Base-by-base conservation (phyloP, 169 alveolate species). In the Cryptosporidium felis region DNA sequence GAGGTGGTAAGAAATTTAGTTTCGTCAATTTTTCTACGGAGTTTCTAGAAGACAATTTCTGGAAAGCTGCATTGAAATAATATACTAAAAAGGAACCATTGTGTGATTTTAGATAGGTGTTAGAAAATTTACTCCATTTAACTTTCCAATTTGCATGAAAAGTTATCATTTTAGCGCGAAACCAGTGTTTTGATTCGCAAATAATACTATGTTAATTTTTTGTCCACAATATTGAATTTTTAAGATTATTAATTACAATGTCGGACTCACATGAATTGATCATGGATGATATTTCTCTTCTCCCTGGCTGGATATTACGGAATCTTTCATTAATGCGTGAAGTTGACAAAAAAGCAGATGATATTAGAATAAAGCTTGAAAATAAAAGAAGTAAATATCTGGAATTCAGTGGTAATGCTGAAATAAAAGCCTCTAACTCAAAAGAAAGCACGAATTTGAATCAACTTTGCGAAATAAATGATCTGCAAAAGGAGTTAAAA, bases 221-320 rank as follows among this genome's bases (percentile, higher is more conserved):
- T n/a, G n/a, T n/a, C n/a, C n/a, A n/a, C n/a, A n/a, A n/a, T n/a
- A n/a, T n/a, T n/a, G n/a, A n/a, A n/a, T n/a, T n/a, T n/a, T n/a
- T n/a, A n/a, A n/a, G n/a, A n/a, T n/a, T n/a, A n/a, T n/a, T n/a
- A n/a, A n/a, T n/a, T 18, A 46, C 32, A 3, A 74, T 74, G 85
- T 74, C 85, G 12, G 85, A 74, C 1, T 38, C 74, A 14, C 56
- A 32, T 21, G 85, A 74, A 2, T 10, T 53, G 12, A 53, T 74
- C 56, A 74, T 74, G 85, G 85, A 74, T 18, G 85, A 74, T 74
- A 74, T 74, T 36, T 74, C 74, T 34, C 85, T 74, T 38, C 85
- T 74, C 21, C 67, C 85, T 6, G 85, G 85, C 6, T 74, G 85
- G 85, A 74, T 74, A 32, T 74, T 74, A 56, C 66, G 85, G 3